Evolutionary conservation across 768 basidiomycete genomes (phyloP).

Genomic region (Termitomyces sp.): DNA sequence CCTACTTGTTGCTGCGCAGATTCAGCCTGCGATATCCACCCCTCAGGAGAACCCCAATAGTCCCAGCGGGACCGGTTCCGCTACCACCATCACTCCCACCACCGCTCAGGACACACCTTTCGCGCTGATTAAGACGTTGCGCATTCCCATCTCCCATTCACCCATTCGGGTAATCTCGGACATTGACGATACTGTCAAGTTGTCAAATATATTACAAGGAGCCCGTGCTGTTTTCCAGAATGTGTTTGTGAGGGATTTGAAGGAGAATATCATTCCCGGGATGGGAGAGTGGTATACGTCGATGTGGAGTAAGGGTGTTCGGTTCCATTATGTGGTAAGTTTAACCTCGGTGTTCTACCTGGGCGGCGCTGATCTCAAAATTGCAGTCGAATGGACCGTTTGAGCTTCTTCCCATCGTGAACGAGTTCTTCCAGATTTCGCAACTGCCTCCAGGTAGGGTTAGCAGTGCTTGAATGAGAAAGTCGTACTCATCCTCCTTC

Average conservation of each 20-base stretch:
- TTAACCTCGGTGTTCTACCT: neutral
- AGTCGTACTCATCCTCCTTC: neutral
- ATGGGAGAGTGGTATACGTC: slow-evolving; percentile 76
- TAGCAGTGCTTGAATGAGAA: neutral
- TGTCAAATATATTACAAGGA: slow-evolving; percentile 73
- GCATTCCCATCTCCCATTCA: slow-evolving; percentile 53
- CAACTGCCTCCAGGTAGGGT: slow-evolving; percentile 59
- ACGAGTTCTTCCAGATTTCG: slow-evolving; percentile 68
- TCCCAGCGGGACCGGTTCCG: neutral
- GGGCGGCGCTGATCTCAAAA: neutral
- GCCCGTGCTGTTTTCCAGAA: slow-evolving; percentile 83
- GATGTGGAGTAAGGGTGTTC: slow-evolving; percentile 68
- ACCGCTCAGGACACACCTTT: neutral
- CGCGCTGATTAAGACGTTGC: slow-evolving; percentile 24
- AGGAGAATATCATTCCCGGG: slow-evolving; percentile 75
- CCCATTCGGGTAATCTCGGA: slow-evolving; percentile 84
- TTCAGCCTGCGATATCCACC: slow-evolving; percentile 33
- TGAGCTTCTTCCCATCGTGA: slow-evolving; percentile 76
- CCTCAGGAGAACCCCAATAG: slow-evolving; percentile 3
- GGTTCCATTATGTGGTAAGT: slow-evolving; percentile 89
- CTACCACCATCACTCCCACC: neutral
- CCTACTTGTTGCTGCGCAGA: slow-evolving; percentile 50
- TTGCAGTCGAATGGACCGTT: slow-evolving; percentile 84
- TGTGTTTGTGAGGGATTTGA: slow-evolving; percentile 84
- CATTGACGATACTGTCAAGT: slow-evolving; percentile 91